Evolutionary conservation across 106 monocot genomes (phyloP), one percentile per base, ranked within the genome.

Genomic region (Ottelia alismoides): DNA sequence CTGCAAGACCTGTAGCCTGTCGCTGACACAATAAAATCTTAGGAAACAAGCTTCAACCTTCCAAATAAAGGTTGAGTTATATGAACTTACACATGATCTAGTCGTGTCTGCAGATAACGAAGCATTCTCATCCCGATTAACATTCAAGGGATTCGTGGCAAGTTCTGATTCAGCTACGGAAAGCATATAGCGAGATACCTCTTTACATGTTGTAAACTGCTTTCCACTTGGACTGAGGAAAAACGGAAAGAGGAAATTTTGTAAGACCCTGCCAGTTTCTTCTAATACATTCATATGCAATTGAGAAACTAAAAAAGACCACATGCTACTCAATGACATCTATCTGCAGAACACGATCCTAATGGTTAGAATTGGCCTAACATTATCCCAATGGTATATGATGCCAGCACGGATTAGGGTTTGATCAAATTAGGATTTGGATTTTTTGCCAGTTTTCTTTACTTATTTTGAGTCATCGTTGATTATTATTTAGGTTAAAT

Each of bases 131-230:
- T 64, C 32, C 35, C 26, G 28, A 25, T 4, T 18, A 18, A 47
- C 20, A 43, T 2, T 11, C 24, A 18, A 3, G 21, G 14, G 27
- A 3, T 2, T 27, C 25, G 20, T 53, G 21, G 26, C 51, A 19
- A 24, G 22, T 52, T 51, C 20, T 22, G 44, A 29, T 45, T 53
- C 60, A 60, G 23, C 23, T 28, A 45, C 28, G 22, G 60, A 69
- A 27, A 69, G 53, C 44, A 69, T 26, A 46, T 60, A 60, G 5
- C 52, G 22, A 44, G 68, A 69, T 29, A 69, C 43, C 45, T 69
- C 68, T 30, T 60, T 69, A 60, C 58, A 69, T 10, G 68, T 28
- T 28, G 18, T 14, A 31, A 69, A 69, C 26, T 69, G 60, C 59
- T 69, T 60, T 22, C 68, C 60, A 43, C 29, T 69, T 52, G 60